phyloP scores from a whole-genome alignment of 2,329 filamentous ascomycete genomes.

The Graphium sp. region DNA sequence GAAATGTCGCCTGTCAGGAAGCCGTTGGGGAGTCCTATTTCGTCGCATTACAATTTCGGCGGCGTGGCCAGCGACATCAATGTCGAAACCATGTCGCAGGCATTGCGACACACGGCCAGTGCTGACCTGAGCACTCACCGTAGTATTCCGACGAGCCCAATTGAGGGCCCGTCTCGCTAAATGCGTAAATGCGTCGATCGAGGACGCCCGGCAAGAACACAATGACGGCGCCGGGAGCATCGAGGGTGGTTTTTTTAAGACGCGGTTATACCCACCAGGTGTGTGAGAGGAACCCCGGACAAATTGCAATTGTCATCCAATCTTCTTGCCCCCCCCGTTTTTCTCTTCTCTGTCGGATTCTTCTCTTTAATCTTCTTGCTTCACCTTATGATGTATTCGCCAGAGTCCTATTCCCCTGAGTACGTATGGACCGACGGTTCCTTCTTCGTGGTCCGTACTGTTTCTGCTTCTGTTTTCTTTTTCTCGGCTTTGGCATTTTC shows the following conservation, averaged over 20 bases:
- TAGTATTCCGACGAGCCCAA: slow-evolving; percentile 41
- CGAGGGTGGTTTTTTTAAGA: slow-evolving; percentile 1
- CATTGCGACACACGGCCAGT: slow-evolving; percentile 69
- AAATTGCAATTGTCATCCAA: too few relatives aligned
- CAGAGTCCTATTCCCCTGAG: too few relatives aligned
- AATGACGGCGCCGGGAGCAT: slow-evolving; percentile 1
- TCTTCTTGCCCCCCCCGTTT: too few relatives aligned
- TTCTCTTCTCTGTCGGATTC: too few relatives aligned
- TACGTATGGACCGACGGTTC: too few relatives aligned
- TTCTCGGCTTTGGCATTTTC: too few relatives aligned
- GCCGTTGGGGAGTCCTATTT: slow-evolving; percentile 46
- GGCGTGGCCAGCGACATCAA: slow-evolving; percentile 47
- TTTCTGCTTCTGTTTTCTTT: too few relatives aligned
- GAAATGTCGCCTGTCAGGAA: slow-evolving; percentile 49
- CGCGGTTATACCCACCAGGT: slow-evolving; percentile 3
- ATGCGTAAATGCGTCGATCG: too few relatives aligned
- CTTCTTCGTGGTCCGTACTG: too few relatives aligned
- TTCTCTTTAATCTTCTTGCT: too few relatives aligned
- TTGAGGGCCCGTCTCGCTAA: slow-evolving; percentile 17
- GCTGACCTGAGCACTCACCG: slow-evolving; percentile 49
- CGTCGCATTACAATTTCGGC: slow-evolving; percentile 30
- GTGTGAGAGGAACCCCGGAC: too few relatives aligned
- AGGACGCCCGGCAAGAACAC: slow-evolving; percentile 11
- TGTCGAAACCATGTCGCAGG: slow-evolving; percentile 89
- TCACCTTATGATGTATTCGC: too few relatives aligned